phyloP scores from a whole-genome alignment of 148 eudicot genomes.

The Fallopia convolvulus region DNA sequence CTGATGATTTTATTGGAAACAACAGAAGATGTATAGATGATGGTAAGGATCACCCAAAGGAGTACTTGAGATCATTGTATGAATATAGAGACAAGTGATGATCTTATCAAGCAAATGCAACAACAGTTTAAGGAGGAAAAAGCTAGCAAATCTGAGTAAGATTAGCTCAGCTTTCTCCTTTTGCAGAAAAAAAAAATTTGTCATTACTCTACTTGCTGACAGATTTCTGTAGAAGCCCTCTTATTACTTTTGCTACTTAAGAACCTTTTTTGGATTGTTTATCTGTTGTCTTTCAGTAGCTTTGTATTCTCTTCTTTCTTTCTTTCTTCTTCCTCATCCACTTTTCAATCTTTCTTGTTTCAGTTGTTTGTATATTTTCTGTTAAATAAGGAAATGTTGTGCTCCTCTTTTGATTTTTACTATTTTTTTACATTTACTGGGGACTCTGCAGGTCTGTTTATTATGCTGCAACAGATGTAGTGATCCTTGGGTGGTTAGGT shows the following conservation, averaged over 20 bases:
- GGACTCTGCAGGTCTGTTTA: slow-evolving; percentile 85
- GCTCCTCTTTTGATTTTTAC: background rate
- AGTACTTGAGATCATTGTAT: slow-evolving; percentile 78
- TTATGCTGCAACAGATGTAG: slow-evolving; percentile 95
- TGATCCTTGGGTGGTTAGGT: slow-evolving; percentile 87
- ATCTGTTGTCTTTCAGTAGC: background rate
- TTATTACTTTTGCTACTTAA: background rate
- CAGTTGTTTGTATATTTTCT: background rate
- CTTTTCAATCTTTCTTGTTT: background rate
- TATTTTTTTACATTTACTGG: slow-evolving; percentile 23
- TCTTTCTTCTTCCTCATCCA: background rate
- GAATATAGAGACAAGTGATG: slow-evolving; percentile 85
- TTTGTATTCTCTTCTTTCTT: slow-evolving; percentile 1
- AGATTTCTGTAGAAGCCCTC: background rate
- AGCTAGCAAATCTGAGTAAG: slow-evolving; percentile 99
- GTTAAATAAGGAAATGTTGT: background rate
- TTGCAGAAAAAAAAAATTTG: background rate
- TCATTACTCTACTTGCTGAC: slow-evolving; percentile 6
- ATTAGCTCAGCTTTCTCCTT: slow-evolving; percentile 9
- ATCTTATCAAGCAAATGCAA: slow-evolving; percentile 94
- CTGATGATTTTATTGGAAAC: slow-evolving; percentile 90
- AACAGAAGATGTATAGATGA: slow-evolving; percentile 99
- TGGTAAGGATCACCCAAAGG: slow-evolving; percentile 93
- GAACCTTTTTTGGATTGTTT: background rate
- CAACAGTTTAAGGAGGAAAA: slow-evolving; percentile 96